These are phyloP conservation scores for Tetrapisispora arboricola DNA, from an alignment of 805 yeast species.

Conservation along the genomic window DNA sequence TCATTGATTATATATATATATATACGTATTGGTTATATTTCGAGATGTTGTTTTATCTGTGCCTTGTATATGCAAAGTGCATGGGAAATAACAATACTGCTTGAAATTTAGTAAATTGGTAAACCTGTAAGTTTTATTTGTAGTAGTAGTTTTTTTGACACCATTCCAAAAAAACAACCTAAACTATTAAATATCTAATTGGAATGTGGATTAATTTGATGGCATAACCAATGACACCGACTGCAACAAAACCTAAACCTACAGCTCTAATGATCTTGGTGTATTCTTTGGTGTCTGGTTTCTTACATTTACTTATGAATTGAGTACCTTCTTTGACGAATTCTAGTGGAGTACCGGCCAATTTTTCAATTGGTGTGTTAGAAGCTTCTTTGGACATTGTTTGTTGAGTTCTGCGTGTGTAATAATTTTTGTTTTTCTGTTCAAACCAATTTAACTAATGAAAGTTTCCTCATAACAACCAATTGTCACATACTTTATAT, in stretches of 20 bases:
- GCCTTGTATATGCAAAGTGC: too few species aligned
- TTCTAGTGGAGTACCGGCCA: constrained; percentile 80
- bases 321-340: constrained; percentile 86
- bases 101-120: background rate
- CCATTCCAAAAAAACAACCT: too few species aligned
- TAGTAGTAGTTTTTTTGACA: background rate
- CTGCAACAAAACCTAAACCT: constrained; percentile 92
- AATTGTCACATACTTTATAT: too few species aligned
- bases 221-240: constrained; percentile 95
- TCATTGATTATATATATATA: background rate
- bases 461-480: too few species aligned
- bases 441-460: too few species aligned
- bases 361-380: constrained; percentile 40
- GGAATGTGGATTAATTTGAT: constrained; percentile 93
- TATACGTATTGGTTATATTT: background rate
- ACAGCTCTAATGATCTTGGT: constrained; percentile 85
- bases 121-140: background rate
- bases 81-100: too few species aligned
- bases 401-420: background rate
- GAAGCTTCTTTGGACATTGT: constrained; percentile 22
- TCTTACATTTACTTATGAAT: constrained; percentile 83
- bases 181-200: constrained; percentile 89
- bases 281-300: constrained; percentile 86
- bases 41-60: too few species aligned
- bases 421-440: too few species aligned